Evolutionary conservation across 768 basidiomycete species (phyloP).

Genomic region (Udeniomyces megalosporus): DNA sequence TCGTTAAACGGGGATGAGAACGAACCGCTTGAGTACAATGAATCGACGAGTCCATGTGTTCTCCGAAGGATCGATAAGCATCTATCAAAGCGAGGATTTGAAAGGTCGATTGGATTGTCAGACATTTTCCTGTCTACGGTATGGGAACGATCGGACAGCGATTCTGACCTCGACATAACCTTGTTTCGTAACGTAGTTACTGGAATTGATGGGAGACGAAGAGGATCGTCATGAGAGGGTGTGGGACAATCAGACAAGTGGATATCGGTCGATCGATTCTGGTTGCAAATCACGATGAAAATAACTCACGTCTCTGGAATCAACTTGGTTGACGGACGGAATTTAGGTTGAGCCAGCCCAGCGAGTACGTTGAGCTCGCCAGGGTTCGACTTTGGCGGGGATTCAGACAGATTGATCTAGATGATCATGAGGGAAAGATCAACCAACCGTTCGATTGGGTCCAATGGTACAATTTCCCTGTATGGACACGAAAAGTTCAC

Average conservation of each 20-base stretch:
- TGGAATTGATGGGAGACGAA: slow-evolving; percentile 28
- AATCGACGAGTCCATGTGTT: slow-evolving; percentile 68
- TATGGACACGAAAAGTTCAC: neutral
- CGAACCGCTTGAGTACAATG: slow-evolving; percentile 72
- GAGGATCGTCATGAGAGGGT: neutral
- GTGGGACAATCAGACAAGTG: too few species aligned
- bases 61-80: slow-evolving; percentile 63
- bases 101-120: neutral
- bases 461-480: neutral
- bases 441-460: too few species aligned
- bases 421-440: too few species aligned
- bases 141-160: neutral
- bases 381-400: too few species aligned
- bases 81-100: slow-evolving; percentile 26
- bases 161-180: slow-evolving; percentile 41
- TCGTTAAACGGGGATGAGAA: neutral
- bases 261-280: too few species aligned
- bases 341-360: too few species aligned
- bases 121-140: neutral
- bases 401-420: too few species aligned
- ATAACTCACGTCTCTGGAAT: too few species aligned
- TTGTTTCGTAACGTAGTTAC: slow-evolving; percentile 67
- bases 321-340: too few species aligned
- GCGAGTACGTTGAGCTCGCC: too few species aligned
- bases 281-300: too few species aligned